Evolutionary conservation across 164 flowering plant genomes (phyloP).

Genomic region (Akebia trifoliata): DNA sequence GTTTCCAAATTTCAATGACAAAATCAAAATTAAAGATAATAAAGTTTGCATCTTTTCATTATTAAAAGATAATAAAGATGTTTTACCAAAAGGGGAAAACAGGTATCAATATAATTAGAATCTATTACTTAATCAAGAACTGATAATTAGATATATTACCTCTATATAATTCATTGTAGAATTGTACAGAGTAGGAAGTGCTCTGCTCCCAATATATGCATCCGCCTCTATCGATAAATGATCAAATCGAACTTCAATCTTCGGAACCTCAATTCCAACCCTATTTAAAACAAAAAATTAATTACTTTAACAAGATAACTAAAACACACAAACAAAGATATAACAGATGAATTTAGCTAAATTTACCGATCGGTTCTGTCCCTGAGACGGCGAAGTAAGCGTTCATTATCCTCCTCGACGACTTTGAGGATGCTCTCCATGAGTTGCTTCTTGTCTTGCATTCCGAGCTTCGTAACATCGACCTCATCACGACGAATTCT

Average conservation of each 20-base stretch:
- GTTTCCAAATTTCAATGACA: no score
- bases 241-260: slow-evolving; percentile 60
- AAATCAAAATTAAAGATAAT: no score
- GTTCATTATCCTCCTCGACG: slow-evolving; percentile 53
- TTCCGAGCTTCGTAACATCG: slow-evolving; percentile 41
- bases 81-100: no score
- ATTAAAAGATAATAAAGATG: no score
- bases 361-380: slow-evolving; percentile 51
- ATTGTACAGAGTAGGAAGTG: slow-evolving; percentile 61
- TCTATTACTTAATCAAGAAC: no score
- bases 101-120: no score
- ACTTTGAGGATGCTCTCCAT: slow-evolving; percentile 43
- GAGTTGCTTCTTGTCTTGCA: slow-evolving; percentile 38
- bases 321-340: no score
- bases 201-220: slow-evolving; percentile 51
- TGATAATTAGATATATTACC: slow-evolving; percentile 30
- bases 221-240: slow-evolving; percentile 53
- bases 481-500: slow-evolving; percentile 36
- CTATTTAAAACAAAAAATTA: slow-evolving; percentile 17
- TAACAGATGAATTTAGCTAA: not conserved
- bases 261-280: slow-evolving; percentile 60
- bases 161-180: slow-evolving; percentile 44
- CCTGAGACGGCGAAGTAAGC: slow-evolving; percentile 32
- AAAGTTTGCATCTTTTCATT: no score
- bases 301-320: not conserved